Percentiles rank a stretch among this genome's conserved stretches.
These are phyloP conservation scores for Trypanosoma platydactyli DNA, from an alignment of 208 protist species.

Conservation along the genomic window DNA sequence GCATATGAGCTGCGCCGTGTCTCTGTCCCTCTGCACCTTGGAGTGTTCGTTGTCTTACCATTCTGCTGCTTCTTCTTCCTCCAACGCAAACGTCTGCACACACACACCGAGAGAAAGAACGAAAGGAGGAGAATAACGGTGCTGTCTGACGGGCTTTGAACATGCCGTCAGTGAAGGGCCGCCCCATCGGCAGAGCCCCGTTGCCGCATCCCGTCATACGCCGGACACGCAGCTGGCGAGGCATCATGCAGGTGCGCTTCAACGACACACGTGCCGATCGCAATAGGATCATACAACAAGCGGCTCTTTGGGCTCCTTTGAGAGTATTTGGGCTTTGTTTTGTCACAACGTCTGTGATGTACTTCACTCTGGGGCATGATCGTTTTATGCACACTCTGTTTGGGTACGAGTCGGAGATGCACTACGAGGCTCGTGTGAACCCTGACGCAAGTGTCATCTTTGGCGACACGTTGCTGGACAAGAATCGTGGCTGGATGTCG, in stretches of 20 bases:
- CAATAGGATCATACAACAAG: conserved; percentile 53
- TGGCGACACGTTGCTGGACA: conserved; percentile 44
- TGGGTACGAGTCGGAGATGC: conserved; percentile 91
- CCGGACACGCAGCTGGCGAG: conserved; percentile 87
- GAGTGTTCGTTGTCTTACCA: no score
- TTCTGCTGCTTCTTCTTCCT: no score
- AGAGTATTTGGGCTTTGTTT: conserved; percentile 75
- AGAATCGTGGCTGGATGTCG: conserved; percentile 67
- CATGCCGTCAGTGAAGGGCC: conserved; percentile 26
- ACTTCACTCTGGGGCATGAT: conserved; percentile 82
- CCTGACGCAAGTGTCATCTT: conserved; percentile 42
- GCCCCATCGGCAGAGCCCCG: conserved; percentile 18
- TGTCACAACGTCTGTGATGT: conserved; percentile 42
- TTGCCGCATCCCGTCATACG: conserved; percentile 68
- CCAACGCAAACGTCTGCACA: no score
- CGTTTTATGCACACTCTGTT: conserved; percentile 78
- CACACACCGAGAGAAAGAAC: no score
- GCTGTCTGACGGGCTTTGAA: no score
- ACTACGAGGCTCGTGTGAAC: conserved; percentile 86
- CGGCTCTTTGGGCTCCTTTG: conserved; percentile 71
- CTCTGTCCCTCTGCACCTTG: no score
- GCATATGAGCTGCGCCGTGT: no score
- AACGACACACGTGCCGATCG: conserved; percentile 78
- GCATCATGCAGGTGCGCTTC: conserved; percentile 89
- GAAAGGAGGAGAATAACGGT: no score